Conservation (phyloP, 768 basidiomycete genomes). For the Scleroderma bovista region DNA sequence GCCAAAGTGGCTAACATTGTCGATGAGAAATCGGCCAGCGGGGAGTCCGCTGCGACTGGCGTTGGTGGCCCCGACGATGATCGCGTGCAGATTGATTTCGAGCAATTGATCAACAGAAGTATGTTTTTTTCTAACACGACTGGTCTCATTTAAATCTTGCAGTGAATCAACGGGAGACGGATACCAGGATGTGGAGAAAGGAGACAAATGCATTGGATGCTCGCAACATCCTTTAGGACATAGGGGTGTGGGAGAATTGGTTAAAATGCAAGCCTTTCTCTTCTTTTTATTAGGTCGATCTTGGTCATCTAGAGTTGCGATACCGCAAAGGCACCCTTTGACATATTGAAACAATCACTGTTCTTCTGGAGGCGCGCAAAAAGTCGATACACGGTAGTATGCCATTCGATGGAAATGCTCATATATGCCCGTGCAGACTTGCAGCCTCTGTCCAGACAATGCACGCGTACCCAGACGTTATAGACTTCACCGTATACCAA, state of each 20-base stretch:
- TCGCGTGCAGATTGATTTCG: too few relatives aligned
- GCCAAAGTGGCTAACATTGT: too few relatives aligned
- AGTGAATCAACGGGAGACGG: constrained; percentile 22
- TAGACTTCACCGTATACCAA: constrained; percentile 21
- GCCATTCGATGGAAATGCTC: neutral
- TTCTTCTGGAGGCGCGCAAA: constrained; percentile 20
- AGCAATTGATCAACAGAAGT: too few relatives aligned
- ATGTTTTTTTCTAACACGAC: too few relatives aligned
- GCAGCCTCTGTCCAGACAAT: constrained; percentile 23
- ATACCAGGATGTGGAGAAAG: constrained; percentile 13
- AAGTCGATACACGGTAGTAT: constrained; percentile 10
- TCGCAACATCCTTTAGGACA: constrained; percentile 20
- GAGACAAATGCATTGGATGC: constrained; percentile 20
- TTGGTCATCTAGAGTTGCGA: constrained; percentile 19
- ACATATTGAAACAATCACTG: constrained; percentile 17
- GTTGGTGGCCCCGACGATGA: too few relatives aligned
- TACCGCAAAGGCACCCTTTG: constrained; percentile 8
- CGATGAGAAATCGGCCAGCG: too few relatives aligned
- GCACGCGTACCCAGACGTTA: constrained; percentile 23
- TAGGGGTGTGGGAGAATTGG: too few relatives aligned
- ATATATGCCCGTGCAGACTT: constrained; percentile 11
- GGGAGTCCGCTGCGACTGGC: too few relatives aligned
- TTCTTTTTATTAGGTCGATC: constrained; percentile 20
- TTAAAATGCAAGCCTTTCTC: too few relatives aligned
- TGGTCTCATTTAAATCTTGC: neutral